A percentile compares a stretch with the other conserved stretches of the same genome.
Conservation (phyloP, 805 yeast genomes). For the Spathaspora hagerdaliae region DNA sequence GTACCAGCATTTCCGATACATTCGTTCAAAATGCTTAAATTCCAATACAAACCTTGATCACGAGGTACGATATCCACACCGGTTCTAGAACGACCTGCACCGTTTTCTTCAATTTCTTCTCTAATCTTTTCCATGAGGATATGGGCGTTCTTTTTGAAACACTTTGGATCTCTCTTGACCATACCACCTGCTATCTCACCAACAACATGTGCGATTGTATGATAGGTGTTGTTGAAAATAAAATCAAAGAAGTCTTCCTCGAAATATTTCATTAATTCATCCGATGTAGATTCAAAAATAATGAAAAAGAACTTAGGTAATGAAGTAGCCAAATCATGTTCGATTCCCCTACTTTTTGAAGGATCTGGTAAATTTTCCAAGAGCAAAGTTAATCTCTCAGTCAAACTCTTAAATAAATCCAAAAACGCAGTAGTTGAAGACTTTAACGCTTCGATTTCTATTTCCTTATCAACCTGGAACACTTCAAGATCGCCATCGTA, state of each 20-base stretch:
- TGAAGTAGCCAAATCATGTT: slow-evolving; percentile 37
- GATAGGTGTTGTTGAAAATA: slow-evolving; percentile 54
- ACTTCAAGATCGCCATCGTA: slow-evolving; percentile 17
- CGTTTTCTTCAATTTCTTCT: slow-evolving; percentile 68
- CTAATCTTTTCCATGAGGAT: slow-evolving; percentile 50
- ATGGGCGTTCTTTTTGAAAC: slow-evolving; percentile 40
- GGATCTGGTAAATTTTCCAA: slow-evolving; percentile 69
- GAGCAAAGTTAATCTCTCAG: slow-evolving; percentile 56
- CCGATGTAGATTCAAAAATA: slow-evolving; percentile 57
- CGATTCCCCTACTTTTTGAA: slow-evolving; percentile 47
- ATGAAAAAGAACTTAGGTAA: slow-evolving; percentile 35
- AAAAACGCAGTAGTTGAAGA: slow-evolving; percentile 74
- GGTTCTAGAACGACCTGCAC: slow-evolving; percentile 73
- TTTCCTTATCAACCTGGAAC: slow-evolving; percentile 39
- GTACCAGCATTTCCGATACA: slow-evolving; percentile 65
- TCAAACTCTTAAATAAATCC: slow-evolving; percentile 51
- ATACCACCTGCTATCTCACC: slow-evolving; percentile 73
- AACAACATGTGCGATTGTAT: slow-evolving; percentile 59
- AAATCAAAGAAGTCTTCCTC: slow-evolving; percentile 51
- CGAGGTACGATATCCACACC: slow-evolving; percentile 67
- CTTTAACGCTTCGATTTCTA: slow-evolving; percentile 53
- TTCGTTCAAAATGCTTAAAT: slow-evolving; percentile 65
- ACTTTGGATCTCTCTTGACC: slow-evolving; percentile 57
- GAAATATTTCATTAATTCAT: slow-evolving; percentile 46
- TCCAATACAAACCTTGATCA: slow-evolving; percentile 73